A percentile compares a stretch with the other conserved stretches of the same genome.
phyloP scores from a whole-genome alignment of 2,329 filamentous ascomycete genomes.

The Colletotrichum abscissum region DNA sequence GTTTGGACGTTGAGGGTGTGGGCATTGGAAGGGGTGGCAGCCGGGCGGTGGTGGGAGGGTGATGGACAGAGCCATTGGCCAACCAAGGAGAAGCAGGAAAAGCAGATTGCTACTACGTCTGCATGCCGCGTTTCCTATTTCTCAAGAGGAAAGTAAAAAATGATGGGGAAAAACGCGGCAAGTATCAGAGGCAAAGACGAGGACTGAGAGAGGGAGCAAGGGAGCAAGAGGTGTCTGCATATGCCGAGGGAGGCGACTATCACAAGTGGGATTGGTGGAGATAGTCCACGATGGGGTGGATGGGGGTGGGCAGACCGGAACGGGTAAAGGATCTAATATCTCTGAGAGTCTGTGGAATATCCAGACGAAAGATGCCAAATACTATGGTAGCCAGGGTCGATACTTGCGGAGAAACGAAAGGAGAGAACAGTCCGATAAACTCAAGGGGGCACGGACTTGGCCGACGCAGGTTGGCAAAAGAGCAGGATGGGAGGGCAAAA shows the following conservation, averaged over 20 bases:
- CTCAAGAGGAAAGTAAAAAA: conserved; percentile 41
- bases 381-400: background rate
- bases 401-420: conserved; percentile 28
- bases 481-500: conserved; percentile 8
- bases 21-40: conserved; percentile 10
- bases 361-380: background rate
- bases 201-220: conserved; percentile 32
- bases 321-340: conserved; percentile 33
- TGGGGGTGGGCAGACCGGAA: conserved; percentile 41
- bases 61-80: conserved; percentile 44
- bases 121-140: conserved; percentile 44
- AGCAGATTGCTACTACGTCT: conserved; percentile 40
- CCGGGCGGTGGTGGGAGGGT: conserved; percentile 35
- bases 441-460: conserved; percentile 11
- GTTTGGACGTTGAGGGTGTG: conserved; percentile 27
- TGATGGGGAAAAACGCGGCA: background rate
- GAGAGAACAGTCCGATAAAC: conserved; percentile 20
- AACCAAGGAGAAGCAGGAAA: conserved; percentile 38
- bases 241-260: conserved; percentile 49
- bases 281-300: conserved; percentile 37
- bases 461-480: conserved; percentile 24
- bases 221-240: conserved; percentile 47
- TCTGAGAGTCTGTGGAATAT: conserved; percentile 17
- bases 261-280: conserved; percentile 45
- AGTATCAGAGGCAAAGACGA: conserved; percentile 21